Evolutionary conservation across 169 alveolate genomes (phyloP), one percentile per base, ranked within the genome.

Genomic region (Plasmodium gonderi): DNA sequence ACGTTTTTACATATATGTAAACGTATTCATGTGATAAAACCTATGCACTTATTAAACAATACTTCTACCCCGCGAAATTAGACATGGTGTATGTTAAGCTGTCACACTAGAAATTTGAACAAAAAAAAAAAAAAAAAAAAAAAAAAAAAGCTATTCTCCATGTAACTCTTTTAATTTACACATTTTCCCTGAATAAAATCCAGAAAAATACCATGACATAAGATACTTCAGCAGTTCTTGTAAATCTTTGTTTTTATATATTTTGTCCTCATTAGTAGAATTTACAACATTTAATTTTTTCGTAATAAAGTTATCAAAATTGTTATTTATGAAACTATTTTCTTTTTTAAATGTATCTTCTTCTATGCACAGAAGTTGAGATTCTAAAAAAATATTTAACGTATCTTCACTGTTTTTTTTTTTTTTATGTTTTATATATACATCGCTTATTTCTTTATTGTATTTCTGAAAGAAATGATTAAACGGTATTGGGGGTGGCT

Each of bases 161-260:
- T 85, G 64, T 87, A 87, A 75, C 68, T 87, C 60, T 60, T 76
- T 87, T 49, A 87, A 60, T 44, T 45, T 65, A 67, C 93, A 44
- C 85, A 87, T 54, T 87, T 65, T 87, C 42, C 93, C 94, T n/a
- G 94, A 72, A 51, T 90, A 90, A 54, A 47, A 90, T 12, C 94
- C 94, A 4, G 94, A 79, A 33, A 78, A 90, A 64, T 90, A 90
- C 94, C 94, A 90, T 14, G 94, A 90, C 94, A 90, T 90, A 36
- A 90, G 90, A 31, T 90, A 87, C 78, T 51, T 87, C 44, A 87
- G 67, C 20, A 87, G 80, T 65, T 87, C 87, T 29, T 75, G 85
- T 40, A 75, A 38, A 38, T 75, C 93, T 60, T 87, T 87, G 47
- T 74, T 60, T 45, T 82, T 40, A 11, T 82, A 36, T 23, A 42